These are phyloP conservation scores for Adansonia digitata DNA, from an alignment of 345 rosid species.

Conservation along the genomic window DNA sequence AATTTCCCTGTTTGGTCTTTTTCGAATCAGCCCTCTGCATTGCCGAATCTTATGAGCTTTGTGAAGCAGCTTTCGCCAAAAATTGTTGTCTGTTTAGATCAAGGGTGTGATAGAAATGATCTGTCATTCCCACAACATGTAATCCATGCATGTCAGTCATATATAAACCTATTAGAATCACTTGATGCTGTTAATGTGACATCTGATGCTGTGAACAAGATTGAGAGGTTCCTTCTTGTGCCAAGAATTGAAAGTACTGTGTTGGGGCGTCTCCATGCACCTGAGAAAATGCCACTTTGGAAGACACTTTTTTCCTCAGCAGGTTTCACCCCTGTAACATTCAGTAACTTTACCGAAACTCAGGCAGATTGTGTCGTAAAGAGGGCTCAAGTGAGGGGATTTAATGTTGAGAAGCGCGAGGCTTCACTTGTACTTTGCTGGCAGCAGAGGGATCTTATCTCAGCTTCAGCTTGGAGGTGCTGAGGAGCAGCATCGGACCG, in stretches of 20 bases:
- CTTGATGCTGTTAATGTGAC: slow-evolving; percentile 41
- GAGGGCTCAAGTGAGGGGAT: slow-evolving; percentile 45
- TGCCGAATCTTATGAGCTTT: slow-evolving; percentile 40
- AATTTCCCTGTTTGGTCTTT: slow-evolving; percentile 46
- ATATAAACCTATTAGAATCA: slow-evolving; percentile 38
- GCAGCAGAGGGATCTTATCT: slow-evolving; percentile 45
- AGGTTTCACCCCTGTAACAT: slow-evolving; percentile 36
- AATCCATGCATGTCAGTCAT: slow-evolving; percentile 41
- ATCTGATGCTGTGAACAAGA: slow-evolving; percentile 42
- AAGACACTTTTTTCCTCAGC: slow-evolving; percentile 40
- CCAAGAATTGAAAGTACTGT: slow-evolving; percentile 45
- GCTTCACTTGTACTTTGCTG: slow-evolving; percentile 48
- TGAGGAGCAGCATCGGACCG: slow-evolving; percentile 18
- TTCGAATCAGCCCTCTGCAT: slow-evolving; percentile 32
- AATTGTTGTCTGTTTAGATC: slow-evolving; percentile 45
- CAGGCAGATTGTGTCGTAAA: slow-evolving; percentile 51
- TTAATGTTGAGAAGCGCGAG: slow-evolving; percentile 51
- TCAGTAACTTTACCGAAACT: slow-evolving; percentile 49
- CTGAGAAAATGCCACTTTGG: slow-evolving; percentile 46
- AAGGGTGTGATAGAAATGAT: slow-evolving; percentile 42
- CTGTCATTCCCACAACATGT: slow-evolving; percentile 46
- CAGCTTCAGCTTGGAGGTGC: slow-evolving; percentile 58
- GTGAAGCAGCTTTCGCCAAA: slow-evolving; percentile 49
- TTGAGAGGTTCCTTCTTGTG: slow-evolving; percentile 48
- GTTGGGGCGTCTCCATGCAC: slow-evolving; percentile 33